Conservation (phyloP, 1,284 basidiomycete genomes). For the Leccinum colubrinum region DNA sequence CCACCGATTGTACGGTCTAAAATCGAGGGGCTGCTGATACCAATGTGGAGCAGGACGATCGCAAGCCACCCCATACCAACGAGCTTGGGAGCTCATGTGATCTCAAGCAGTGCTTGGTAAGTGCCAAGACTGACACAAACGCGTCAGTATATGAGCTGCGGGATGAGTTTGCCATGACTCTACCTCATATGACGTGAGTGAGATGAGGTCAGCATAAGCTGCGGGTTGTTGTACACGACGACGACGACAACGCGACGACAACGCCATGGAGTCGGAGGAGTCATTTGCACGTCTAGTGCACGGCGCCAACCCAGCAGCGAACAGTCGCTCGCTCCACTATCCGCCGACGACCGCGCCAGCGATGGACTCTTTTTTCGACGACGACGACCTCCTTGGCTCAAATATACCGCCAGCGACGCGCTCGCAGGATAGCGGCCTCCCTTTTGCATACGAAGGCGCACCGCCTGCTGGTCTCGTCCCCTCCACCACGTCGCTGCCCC, state of each 20-base stretch:
- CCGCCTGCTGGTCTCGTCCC: constrained; percentile 55
- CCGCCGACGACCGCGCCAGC: constrained; percentile 56
- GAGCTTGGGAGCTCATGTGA: too few relatives aligned
- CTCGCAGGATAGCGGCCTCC: constrained; percentile 69
- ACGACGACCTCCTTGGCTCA: constrained; percentile 25
- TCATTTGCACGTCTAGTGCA: constrained; percentile 75
- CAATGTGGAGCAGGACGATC: too few relatives aligned
- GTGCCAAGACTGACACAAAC: too few relatives aligned
- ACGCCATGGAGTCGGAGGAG: constrained; percentile 39
- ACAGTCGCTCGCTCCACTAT: constrained; percentile 38
- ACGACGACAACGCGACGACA: not conserved
- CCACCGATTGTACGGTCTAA: too few relatives aligned
- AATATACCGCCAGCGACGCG: constrained; percentile 40
- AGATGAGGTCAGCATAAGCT: constrained; percentile 12
- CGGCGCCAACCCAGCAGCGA: constrained; percentile 65
- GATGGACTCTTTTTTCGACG: constrained; percentile 82
- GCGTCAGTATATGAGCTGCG: too few relatives aligned
- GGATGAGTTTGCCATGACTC: too few relatives aligned
- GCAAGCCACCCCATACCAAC: too few relatives aligned
- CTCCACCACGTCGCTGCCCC: constrained; percentile 40
- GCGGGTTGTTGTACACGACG: not conserved
- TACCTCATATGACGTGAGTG: constrained; percentile 5
- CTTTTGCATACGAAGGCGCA: constrained; percentile 54
- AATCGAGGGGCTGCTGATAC: too few relatives aligned
- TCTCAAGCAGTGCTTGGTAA: too few relatives aligned